phyloP scores from a whole-genome alignment of 1,139 yeast genomes.

The Candida dubliniensis region DNA sequence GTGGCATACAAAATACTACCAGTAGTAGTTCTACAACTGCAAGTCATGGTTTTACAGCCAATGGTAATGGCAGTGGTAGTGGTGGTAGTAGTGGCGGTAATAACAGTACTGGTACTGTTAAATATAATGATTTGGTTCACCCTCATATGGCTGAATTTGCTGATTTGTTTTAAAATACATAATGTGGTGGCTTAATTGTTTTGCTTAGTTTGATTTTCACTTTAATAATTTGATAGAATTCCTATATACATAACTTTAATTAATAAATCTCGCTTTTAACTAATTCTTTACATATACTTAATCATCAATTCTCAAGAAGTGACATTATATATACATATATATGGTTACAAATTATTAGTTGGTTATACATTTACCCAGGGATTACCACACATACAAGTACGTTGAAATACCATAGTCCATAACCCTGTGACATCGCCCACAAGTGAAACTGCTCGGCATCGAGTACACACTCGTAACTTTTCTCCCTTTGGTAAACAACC shows the following conservation, averaged over 20 bases:
- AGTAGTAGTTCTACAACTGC: conserved; percentile 3
- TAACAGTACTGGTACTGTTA: not conserved
- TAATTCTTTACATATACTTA: no score
- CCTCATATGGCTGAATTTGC: conserved; percentile 52
- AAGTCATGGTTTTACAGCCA: not conserved
- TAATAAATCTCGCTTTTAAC: no score
- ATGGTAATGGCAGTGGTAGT: not conserved
- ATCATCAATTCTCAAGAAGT: no score
- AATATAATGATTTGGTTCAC: conserved; percentile 29
- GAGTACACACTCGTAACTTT: conserved; percentile 53
- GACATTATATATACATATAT: no score
- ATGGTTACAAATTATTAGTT: not conserved
- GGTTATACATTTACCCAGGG: conserved; percentile 55
- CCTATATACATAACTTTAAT: no score
- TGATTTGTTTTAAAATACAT: conserved; percentile 35
- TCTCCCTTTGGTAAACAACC: conserved; percentile 5
- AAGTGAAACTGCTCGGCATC: conserved; percentile 66
- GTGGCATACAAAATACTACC: conserved; percentile 36
- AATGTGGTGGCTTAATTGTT: not conserved
- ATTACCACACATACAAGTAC: conserved; percentile 81
- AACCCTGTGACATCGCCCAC: conserved; percentile 51
- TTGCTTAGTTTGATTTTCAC: no score
- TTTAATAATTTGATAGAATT: no score
- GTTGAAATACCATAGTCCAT: conserved; percentile 74
- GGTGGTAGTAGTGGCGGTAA: not conserved